Evolutionary conservation across 345 rosid species (phyloP).

Genomic region (Excoecaria cochinchinensis): DNA sequence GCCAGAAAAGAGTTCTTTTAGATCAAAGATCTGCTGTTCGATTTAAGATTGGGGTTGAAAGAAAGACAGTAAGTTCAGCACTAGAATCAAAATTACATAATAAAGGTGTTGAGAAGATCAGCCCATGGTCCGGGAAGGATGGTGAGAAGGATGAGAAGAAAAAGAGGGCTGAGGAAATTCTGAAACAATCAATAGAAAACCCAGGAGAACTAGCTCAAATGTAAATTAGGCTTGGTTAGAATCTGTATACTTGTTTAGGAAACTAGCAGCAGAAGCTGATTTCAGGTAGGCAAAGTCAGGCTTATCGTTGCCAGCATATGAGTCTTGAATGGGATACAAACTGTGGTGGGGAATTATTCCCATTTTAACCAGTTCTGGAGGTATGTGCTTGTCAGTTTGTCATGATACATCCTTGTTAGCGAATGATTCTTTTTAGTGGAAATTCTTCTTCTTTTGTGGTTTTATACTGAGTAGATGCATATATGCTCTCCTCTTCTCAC

Average conservation of each 20-base stretch:
- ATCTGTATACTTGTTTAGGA: conserved; percentile 41
- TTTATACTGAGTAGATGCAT: conserved; percentile 10
- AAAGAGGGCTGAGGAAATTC: conserved; percentile 39
- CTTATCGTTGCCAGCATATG: conserved; percentile 38
- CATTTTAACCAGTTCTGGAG: conserved; percentile 47
- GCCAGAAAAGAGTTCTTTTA: conserved; percentile 33
- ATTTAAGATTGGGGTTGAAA: conserved; percentile 58
- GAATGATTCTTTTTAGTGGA: conserved; percentile 46
- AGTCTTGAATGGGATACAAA: conserved; percentile 32
- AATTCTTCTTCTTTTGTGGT: conserved; percentile 22
- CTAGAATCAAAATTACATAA: conserved; percentile 30
- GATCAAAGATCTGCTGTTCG: conserved; percentile 48
- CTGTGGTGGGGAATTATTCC: conserved; percentile 34
- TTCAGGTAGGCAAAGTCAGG: conserved; percentile 31
- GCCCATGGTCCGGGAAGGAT: conserved; percentile 46
- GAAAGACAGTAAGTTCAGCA: conserved; percentile 34
- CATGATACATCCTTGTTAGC: conserved; percentile 28
- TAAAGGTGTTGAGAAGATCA: conserved; percentile 24
- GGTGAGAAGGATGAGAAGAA: conserved; percentile 45
- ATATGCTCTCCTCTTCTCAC: conserved; percentile 8
- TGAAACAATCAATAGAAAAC: conserved; percentile 44
- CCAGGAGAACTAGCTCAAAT: conserved; percentile 44
- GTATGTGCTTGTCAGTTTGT: conserved; percentile 38
- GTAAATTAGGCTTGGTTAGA: conserved; percentile 56
- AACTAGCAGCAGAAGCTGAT: conserved; percentile 43